Base-by-base conservation (phyloP, 2,329 filamentous ascomycete genomes). In the Phyllosticta capitalensis region DNA sequence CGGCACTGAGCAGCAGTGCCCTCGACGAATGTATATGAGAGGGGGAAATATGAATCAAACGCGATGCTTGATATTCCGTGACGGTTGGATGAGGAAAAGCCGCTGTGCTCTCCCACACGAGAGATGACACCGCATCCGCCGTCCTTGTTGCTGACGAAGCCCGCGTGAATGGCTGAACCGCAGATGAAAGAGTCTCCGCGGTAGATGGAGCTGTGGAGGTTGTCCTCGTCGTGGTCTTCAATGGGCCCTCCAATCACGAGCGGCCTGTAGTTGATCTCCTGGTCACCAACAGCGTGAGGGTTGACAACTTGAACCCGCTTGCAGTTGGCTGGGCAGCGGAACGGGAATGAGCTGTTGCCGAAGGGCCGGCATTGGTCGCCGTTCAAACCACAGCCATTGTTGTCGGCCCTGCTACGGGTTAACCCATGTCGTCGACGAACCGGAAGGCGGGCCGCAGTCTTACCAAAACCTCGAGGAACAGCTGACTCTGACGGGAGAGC, bases 111-210 rank as follows among this genome's bases (percentile, higher is more conserved):
- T 21, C 92, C 92, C 21, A 89, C 79, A 45, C 94, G 79, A 58
- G 83, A 81, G 30, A 94, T 81, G 2, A 95, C 89, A 60, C 91
- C 91, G 66, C 91, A 96, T 1, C 91, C 91, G 45, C 91, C 91
- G 28, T 82, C 77, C 0, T 78, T 74, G 67, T 91, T 83, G 38
- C 82, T 83, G 62, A 95, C 83, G 66, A 92, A 79, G 20, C 90
- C 91, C 0, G 90, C 85, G 69, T 96, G 91, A 55, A 95, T 89
- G 33, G 90, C 91, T 12, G 91, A 81, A 61, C 85, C 86, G 69
- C 91, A 96, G 58, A 96, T 86, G 74, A 89, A 95, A 14, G 90
- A 95, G 72, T 96, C 91, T 9, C 88, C 90, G 19, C 94, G 87
- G 71, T 97, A 97, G 21, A 88, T 78, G 0, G 86, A 81, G 58